Percentiles rank a stretch among this genome's conserved stretches.
Conservation (phyloP, 176 grass and related monocot species). For the Juncus effusus region DNA sequence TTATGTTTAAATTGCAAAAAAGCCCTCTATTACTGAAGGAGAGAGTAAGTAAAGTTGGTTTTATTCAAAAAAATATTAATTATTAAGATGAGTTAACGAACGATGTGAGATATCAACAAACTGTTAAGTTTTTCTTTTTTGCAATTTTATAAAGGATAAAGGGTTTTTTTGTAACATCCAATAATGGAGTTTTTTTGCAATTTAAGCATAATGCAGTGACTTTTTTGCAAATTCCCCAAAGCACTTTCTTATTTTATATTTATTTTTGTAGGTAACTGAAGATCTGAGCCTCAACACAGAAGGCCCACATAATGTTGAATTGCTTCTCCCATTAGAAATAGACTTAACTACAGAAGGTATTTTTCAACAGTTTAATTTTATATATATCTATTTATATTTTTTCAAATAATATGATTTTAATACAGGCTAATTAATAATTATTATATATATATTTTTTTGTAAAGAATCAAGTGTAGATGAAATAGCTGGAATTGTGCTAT, state of each 20-base stretch:
- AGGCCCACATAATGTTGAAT: constrained; percentile 47
- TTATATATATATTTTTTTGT: constrained; percentile 17
- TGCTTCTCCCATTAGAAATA: constrained; percentile 77
- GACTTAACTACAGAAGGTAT: constrained; percentile 49
- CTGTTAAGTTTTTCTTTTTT: no score
- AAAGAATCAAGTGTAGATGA: constrained; percentile 81
- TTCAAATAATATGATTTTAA: constrained; percentile 1
- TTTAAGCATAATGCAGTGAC: neutral
- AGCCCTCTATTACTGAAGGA: no score
- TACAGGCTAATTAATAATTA: constrained; percentile 36
- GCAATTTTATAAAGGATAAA: no score
- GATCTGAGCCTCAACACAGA: constrained; percentile 33
- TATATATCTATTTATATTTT: no score
- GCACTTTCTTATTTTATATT: constrained; percentile 7
- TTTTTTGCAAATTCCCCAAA: neutral
- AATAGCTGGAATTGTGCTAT: constrained; percentile 61
- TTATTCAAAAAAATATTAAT: no score
- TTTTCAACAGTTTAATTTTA: constrained; percentile 12
- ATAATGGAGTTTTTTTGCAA: neutral
- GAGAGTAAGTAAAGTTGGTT: no score
- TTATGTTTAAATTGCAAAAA: no score
- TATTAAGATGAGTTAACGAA: no score
- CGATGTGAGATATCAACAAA: no score
- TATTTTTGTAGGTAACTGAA: constrained; percentile 51
- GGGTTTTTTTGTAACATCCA: no score